phyloP scores from a whole-genome alignment of 139 green algal species.

The Protoeuglena noctilucae region DNA sequence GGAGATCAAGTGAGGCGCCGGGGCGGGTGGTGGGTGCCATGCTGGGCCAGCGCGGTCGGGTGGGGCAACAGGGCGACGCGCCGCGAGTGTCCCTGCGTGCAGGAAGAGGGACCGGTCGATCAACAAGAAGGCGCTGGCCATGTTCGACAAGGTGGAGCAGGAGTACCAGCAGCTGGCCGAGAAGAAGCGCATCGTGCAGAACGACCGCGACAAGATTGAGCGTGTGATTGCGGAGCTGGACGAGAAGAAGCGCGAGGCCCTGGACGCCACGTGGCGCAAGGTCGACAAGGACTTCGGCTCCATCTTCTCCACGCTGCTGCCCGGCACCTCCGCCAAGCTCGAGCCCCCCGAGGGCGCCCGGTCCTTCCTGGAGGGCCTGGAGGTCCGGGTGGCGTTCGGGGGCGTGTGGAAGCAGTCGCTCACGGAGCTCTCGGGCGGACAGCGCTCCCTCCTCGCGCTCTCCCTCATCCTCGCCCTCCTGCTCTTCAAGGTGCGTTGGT shows the following conservation, averaged over 20 bases:
- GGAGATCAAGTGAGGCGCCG: constrained; percentile 14
- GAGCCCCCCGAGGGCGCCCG: constrained; percentile 59
- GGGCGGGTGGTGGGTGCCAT: constrained; percentile 5
- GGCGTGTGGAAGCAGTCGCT: constrained; percentile 94
- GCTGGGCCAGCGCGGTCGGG: neutral
- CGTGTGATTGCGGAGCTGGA: constrained; percentile 83
- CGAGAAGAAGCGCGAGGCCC: constrained; percentile 76
- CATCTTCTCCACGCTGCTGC: constrained; percentile 95
- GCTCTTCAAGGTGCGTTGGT: too few species aligned
- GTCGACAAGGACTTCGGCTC: constrained; percentile 77
- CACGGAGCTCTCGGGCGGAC: constrained; percentile 85
- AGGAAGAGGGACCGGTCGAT: constrained; percentile 26
- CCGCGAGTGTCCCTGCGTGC: too few species aligned
- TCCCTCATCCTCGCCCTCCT: constrained; percentile 92
- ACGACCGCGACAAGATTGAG: constrained; percentile 62
- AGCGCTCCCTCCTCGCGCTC: constrained; percentile 87
- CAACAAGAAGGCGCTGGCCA: constrained; percentile 61
- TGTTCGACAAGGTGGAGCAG: constrained; percentile 77
- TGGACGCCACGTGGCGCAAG: constrained; percentile 80
- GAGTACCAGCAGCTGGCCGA: constrained; percentile 64
- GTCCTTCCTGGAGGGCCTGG: constrained; percentile 65
- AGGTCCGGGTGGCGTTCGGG: constrained; percentile 91
- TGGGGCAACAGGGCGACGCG: neutral
- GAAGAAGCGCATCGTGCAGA: constrained; percentile 60
- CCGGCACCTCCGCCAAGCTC: constrained; percentile 79